Evolutionary conservation across 2,329 filamentous ascomycete genomes (phyloP), one percentile per base, ranked within the genome.

Genomic region (Pezicula neosporulosa): DNA sequence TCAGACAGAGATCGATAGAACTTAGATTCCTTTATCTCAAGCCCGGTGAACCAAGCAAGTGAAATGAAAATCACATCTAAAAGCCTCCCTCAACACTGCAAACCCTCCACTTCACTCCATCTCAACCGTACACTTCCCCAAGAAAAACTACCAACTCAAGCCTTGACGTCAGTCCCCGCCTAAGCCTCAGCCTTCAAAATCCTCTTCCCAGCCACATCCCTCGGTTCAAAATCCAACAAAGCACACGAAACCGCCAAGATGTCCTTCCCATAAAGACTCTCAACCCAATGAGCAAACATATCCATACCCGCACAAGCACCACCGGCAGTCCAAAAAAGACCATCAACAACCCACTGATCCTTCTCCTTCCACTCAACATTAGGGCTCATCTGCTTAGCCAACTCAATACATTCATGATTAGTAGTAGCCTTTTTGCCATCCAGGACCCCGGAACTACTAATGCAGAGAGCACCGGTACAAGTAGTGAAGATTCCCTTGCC

Each of bases 251-350:
- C 12, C n/a, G 35, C 52, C 3, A 52, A 52, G 37, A 65, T 4
- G 18, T 63, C 57, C 49, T 51, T 42, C 2, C 54, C 57, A 55
- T 53, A 63, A 35, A 55, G 58, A 51, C 58, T 36, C 15, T 49
- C 56, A 4, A 64, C 53, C 61, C 62, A 65, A 27, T 57, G 42
- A 10, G 60, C 55, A 35, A 65, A 55, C 62, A 64, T 64, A 52
- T 64, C 62, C 61, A 75, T 76, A 0, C 73, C 75, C 5, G 74
- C 73, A 15, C 71, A 60, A 0, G 74, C 72, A 13, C 75, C 75
- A 1, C 67, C 68, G 0, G 68, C 70, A 2, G 74, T 77, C 75
- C 75, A 77, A 28, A 76, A 65, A 36, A 76, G 74, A 1, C 66
- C 70, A 45, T 76, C 72, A 1, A 71, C 51, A 49, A 75, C 61